These are phyloP conservation scores for Phytophthora ohioensis DNA, from an alignment of 352 stramenopile genomes.

Conservation along the genomic window DNA sequence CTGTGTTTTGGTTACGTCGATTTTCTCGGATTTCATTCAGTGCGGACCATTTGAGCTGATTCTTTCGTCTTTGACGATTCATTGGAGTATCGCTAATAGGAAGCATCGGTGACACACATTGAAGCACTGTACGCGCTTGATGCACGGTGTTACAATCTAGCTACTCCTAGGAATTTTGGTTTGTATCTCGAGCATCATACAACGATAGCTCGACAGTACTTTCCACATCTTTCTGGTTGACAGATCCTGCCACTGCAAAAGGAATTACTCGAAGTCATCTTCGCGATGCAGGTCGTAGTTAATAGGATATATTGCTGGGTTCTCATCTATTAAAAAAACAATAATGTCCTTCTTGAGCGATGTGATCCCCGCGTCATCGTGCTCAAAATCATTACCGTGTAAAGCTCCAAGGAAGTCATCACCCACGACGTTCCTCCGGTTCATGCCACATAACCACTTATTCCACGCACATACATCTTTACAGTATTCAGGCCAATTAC, in stretches of 20 bases:
- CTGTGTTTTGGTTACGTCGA: neutral
- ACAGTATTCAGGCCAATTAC: too few species aligned
- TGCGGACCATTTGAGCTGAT: conserved; percentile 10
- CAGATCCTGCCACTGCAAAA: neutral
- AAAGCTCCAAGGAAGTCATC: too few species aligned
- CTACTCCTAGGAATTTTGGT: neutral
- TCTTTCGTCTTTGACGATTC: conserved; percentile 3
- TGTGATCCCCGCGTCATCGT: too few species aligned
- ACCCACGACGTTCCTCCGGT: too few species aligned
- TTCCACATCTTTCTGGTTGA: neutral
- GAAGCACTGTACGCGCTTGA: conserved; percentile 5
- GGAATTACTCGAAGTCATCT: too few species aligned
- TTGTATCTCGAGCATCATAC: conserved; percentile 9
- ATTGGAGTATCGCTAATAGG: neutral
- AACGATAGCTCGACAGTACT: neutral
- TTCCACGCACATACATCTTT: too few species aligned
- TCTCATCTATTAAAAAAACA: too few species aligned
- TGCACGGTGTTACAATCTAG: neutral
- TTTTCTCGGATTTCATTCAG: conserved; percentile 7
- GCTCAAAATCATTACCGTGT: too few species aligned
- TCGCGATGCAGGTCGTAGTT: too few species aligned
- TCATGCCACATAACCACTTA: too few species aligned
- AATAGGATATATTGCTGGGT: too few species aligned
- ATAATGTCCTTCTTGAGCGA: too few species aligned
- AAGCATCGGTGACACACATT: neutral